Evolutionary conservation across 1,284 basidiomycete genomes (phyloP), one percentile per base, ranked within the genome.

Genomic region (Paramarasmius palmivorus): DNA sequence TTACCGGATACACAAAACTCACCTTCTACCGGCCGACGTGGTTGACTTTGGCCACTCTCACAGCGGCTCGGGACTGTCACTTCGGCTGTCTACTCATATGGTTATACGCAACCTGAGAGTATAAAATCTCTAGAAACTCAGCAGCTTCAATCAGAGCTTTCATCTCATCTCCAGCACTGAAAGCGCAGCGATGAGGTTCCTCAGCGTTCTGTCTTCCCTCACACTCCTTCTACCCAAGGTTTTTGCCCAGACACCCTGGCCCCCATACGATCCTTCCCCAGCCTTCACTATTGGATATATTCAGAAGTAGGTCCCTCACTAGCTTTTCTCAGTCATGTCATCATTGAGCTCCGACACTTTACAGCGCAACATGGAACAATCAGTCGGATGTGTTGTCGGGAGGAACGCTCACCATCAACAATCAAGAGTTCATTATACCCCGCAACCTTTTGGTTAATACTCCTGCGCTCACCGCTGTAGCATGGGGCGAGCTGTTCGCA

Each of bases 391-490:
- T 60, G 26, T 44, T 60, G 9, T 59, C 59, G 12, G 59, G 59
- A 7, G 59, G 57, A 12, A 60, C 59, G 5, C 23, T 60, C 23
- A 60, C 57, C 12, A 32, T 60, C 8, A 49, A 54, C 32, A 49
- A 52, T 42, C 25, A 54, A 25, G 57, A 55, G 29, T 44, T 60
- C 20, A 38, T 60, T 38, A 57, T 60, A 3, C 59, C 59, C 7
- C 49, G 44, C 8, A 60, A 60, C 37, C 51, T 59, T 6, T 57
- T 60, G 12, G 57, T 60, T 39, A 60, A 60, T 44, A 60, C 59
- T 10, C 59, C 59, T 6, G 56, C 55, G 5, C 53, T 60, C 2
- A 60, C 59, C 15, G 59, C 59, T n/a, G 59, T 60, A 19, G 52
- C 59, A 4, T 60, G 59, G 59, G 42, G 55, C 10, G 59, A 60